Base-by-base conservation (phyloP, 441 rosid species). In the Mallotus japonicus region DNA sequence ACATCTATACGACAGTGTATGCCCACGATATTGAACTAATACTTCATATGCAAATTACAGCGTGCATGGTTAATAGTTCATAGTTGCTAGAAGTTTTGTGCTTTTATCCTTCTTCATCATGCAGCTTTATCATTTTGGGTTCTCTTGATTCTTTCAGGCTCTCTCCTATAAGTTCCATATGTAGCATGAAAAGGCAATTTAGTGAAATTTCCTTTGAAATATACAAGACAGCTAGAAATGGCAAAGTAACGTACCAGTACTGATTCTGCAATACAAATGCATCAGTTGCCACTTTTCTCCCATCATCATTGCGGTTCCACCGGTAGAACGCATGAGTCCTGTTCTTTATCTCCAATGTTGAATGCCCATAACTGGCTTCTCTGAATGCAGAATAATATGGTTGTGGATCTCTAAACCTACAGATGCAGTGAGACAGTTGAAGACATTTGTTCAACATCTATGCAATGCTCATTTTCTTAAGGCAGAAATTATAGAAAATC, bases 351-450 rank as follows among this genome's bases (percentile, higher is more conserved):
- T 92, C 90, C 77, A 90, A 79, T 16, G 84, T 72, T 2, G 96
- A 91, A 62, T 88, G 98, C 54, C 93, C 90, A 53, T 88, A 92
- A 74, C 95, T 94, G 32, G 97, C 90, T 78, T 94, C 97, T 8
- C 97, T 80, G 67, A 83, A 92, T 1, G 99, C 97, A 22, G 99
- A 94, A 69, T 94, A 90, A 44, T 83, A 85, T 0, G 97, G 97
- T 62, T 92, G 97, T 0, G 93, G 92, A 56, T 87, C 85, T 66
- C 77, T 77, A 67, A 85, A 94, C 77, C 95, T 92, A 79, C 62
- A 79, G 16, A 64, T 61, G 63, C 73, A 70, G 74, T 42, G 54
- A 6, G 66, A 9, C 17, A 77, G 32, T 24, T 24, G 28, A 1
- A 28, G 32, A 28, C 32, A 28, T 32, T 69, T 56, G 16, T 22